Evolutionary conservation across 2,329 filamentous ascomycete species (phyloP).

Genomic region (Macroventuria anomochaeta): DNA sequence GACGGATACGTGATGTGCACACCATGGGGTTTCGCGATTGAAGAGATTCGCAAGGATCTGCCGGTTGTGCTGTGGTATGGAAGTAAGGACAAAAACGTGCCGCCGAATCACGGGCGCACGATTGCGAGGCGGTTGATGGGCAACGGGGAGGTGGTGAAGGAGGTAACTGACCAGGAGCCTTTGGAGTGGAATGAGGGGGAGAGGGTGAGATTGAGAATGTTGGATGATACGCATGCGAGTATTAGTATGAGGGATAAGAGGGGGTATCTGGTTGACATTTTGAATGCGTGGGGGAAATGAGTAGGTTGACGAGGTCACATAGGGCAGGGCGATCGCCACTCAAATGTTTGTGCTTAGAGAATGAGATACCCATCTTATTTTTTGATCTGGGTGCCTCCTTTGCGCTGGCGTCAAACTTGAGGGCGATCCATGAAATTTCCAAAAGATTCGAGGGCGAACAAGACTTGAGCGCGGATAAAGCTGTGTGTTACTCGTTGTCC

Average conservation of each 20-base stretch:
- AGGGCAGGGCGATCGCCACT: neutral
- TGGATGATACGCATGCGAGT: constrained; percentile 47
- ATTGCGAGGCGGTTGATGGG: constrained; percentile 38
- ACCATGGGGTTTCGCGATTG: constrained; percentile 44
- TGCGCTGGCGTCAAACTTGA: too few species aligned
- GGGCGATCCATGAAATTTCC: too few species aligned
- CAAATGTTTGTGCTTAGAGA: neutral
- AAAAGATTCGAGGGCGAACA: too few species aligned
- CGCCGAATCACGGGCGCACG: constrained; percentile 43
- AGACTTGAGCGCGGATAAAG: too few species aligned
- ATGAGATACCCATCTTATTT: too few species aligned
- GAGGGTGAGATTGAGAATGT: constrained; percentile 37
- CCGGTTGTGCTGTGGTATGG: constrained; percentile 50
- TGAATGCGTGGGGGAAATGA: constrained; percentile 19
- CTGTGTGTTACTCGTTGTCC: too few species aligned
- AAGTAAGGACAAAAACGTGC: constrained; percentile 43
- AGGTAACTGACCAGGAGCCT: neutral
- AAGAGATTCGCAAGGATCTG: constrained; percentile 47
- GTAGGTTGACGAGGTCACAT: too few species aligned
- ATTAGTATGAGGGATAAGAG: constrained; percentile 23
- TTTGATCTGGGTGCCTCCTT: too few species aligned
- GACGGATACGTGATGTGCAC: constrained; percentile 41
- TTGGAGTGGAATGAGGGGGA: constrained; percentile 22
- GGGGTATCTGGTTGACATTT: constrained; percentile 23
- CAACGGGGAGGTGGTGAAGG: neutral